Conservation (phyloP, 306 rosid genomes). For the Sicyos baderoa region DNA sequence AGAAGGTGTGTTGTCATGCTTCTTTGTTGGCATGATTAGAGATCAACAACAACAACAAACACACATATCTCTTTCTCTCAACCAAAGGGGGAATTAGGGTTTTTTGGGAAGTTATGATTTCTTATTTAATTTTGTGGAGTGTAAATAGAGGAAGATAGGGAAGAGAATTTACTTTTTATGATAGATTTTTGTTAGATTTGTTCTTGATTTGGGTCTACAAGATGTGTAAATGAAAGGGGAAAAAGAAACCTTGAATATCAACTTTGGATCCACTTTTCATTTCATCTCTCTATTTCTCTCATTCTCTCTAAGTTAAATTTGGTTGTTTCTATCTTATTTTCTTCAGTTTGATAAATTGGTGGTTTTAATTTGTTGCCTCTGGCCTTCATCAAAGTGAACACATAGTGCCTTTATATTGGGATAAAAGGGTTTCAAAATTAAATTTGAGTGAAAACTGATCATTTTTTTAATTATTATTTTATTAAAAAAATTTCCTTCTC, state of each 20-base stretch:
- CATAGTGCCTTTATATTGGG: background rate
- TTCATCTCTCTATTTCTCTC: background rate
- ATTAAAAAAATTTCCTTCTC: too few species aligned
- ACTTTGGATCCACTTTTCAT: background rate
- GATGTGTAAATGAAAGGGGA: constrained; percentile 1
- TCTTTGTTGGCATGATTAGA: constrained; percentile 87
- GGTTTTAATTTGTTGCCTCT: background rate
- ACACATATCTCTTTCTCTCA: background rate
- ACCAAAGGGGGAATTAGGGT: background rate
- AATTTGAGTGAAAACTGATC: background rate
- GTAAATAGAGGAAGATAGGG: constrained; percentile 33
- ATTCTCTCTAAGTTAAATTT: background rate
- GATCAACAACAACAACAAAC: background rate
- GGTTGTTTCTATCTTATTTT: background rate
- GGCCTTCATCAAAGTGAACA: background rate
- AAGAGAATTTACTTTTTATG: constrained; percentile 9
- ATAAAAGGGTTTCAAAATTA: background rate
- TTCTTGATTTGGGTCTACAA: constrained; percentile 17
- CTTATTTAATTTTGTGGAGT: constrained; percentile 31
- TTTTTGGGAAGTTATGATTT: background rate
- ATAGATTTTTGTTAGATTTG: constrained; percentile 37
- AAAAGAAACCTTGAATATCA: background rate
- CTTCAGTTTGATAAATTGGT: background rate
- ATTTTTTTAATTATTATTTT: too few species aligned
- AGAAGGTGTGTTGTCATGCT: constrained; percentile 98